Evolutionary conservation across 1,139 yeast genomes (phyloP).

Genomic region (Saccharomyces hybrid): DNA sequence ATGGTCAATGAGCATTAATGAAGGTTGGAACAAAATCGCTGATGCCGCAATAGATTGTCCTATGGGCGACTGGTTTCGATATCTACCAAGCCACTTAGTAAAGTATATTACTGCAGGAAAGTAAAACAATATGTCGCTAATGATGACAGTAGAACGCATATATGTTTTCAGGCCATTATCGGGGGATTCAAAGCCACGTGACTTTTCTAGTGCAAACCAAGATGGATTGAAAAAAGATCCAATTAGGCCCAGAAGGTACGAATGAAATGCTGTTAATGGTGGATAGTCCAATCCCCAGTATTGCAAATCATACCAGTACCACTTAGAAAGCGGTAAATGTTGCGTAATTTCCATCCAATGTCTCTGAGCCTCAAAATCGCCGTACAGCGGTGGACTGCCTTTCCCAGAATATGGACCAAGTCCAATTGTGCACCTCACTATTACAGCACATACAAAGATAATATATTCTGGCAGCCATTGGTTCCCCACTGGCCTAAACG

Average conservation of each 20-base stretch:
- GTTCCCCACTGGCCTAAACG: conserved; percentile 63
- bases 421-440: conserved; percentile 79
- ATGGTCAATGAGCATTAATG: conserved; percentile 79
- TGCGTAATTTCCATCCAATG: conserved; percentile 95
- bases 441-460: conserved; percentile 63
- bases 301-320: conserved; percentile 85
- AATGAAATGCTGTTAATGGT: conserved; percentile 91
- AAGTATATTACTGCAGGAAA: conserved; percentile 74
- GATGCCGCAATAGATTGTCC: conserved; percentile 73
- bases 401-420: conserved; percentile 81
- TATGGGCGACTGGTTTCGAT: conserved; percentile 46
- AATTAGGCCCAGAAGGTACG: conserved; percentile 67
- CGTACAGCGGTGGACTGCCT: conserved; percentile 67
- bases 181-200: conserved; percentile 67
- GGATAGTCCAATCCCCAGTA: conserved; percentile 99
- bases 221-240: conserved; percentile 54
- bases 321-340: conserved; percentile 60
- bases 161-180: conserved; percentile 54
- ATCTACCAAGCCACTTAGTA: conserved; percentile 59
- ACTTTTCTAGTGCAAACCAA: conserved; percentile 70
- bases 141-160: conserved; percentile 74
- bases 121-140: conserved; percentile 67
- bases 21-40: conserved; percentile 72
- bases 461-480: conserved; percentile 89
- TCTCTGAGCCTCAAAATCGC: conserved; percentile 96